Evolutionary conservation across 768 basidiomycete species (phyloP), one percentile per base, ranked within the genome.

Genomic region (Neoboletus subvelutipes): DNA sequence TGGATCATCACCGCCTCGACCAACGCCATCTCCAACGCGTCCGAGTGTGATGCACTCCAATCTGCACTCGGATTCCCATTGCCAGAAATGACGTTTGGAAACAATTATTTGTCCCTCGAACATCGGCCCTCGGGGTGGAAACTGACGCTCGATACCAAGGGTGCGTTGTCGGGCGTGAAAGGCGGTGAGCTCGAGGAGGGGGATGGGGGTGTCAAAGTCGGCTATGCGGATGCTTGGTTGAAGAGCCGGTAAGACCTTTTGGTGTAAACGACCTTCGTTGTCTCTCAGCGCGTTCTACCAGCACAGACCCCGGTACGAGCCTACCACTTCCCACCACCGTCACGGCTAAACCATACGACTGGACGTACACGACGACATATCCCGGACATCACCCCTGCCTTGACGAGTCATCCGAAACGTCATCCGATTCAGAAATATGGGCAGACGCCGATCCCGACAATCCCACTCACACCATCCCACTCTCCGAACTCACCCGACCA

Each of bases 71-170:
- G 86, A 3, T 78, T 98, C 26, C 91, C 96, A 0, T 73, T 96
- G 1, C 97, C 97, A 3, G 97, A 99, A 70, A 98, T 98, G 93
- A 94, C 91, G 0, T 98, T 98, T 66, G 94, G 94, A 6, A 84
- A 82, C 71, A 98, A 98, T 72, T 70, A 69, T 17, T 78, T 99
- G 10, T 75, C 78, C 4, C 73, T 98, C 26, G 77, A 79, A 33
- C 92, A 98, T 64, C 75, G 68, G 26, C 72, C 83, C 0, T 84
- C 81, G 9, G 84, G 83, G 12, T 88, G 88, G 81, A 75, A 71
- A 50, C 83, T 89, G 55, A 66, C 75, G 0, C 94, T 97, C 70
- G 79, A 82, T 22, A 79, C 90, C 0, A 74, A 81, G 39, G 79
- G 82, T 12, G 92, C 94, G 1, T 74, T 99, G 45, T 74, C 74